Conservation (phyloP, 2,329 filamentous ascomycete genomes). For the Mycosphaerella arachidis region DNA sequence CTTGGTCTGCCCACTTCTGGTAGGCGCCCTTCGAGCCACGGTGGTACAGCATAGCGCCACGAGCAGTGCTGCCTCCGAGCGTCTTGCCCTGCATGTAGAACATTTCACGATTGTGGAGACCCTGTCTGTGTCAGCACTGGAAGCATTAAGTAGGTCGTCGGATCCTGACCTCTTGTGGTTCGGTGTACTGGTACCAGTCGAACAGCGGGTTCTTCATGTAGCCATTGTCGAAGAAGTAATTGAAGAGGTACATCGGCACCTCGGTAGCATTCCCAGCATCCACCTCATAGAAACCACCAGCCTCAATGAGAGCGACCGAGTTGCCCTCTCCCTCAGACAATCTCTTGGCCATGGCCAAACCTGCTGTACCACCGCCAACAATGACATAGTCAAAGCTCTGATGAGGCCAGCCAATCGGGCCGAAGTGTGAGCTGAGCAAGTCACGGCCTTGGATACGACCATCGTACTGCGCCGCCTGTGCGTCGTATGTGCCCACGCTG, state of each 20-base stretch:
- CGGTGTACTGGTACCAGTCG: conserved; percentile 3
- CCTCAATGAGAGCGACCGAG: conserved; percentile 26
- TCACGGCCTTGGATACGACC: neutral
- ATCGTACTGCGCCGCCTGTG: neutral
- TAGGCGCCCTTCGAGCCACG: conserved; percentile 22
- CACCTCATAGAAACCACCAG: conserved; percentile 20
- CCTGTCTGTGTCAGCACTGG: neutral
- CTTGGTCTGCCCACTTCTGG: conserved; percentile 34
- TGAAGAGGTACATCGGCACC: conserved; percentile 4
- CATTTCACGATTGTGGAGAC: neutral
- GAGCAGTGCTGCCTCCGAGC: conserved; percentile 23
- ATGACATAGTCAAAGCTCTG: conserved; percentile 9
- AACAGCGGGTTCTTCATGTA: conserved; percentile 5
- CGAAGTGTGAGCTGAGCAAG: neutral
- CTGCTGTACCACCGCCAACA: conserved; percentile 9
- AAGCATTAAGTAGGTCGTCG: neutral
- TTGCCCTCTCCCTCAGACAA: conserved; percentile 1
- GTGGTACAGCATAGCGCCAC: conserved; percentile 17
- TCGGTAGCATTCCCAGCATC: conserved; percentile 13
- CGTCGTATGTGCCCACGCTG: neutral
- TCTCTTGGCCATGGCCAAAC: neutral
- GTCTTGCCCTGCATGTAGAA: conserved; percentile 20
- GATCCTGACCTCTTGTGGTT: neutral
- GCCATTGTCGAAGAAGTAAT: conserved; percentile 5
- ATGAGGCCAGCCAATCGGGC: neutral